Conservation (phyloP, 306 rosid genomes). For the Parietaria judaica region DNA sequence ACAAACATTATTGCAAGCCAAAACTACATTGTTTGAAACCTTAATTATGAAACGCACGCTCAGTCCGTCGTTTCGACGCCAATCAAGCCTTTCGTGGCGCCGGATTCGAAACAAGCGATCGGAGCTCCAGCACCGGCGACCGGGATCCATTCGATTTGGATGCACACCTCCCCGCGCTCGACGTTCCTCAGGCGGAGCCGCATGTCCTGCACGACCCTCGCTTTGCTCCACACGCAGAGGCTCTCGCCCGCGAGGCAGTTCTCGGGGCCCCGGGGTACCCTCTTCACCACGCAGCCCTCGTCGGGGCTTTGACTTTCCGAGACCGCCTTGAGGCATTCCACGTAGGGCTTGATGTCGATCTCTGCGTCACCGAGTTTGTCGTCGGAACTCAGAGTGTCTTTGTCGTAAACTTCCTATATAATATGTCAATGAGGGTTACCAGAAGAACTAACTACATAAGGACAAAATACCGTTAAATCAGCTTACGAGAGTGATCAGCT, state of each 20-base stretch:
- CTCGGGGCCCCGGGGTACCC: conserved; percentile 37
- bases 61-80: neutral
- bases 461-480: neutral
- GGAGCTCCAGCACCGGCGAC: conserved; percentile 25
- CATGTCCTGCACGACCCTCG: conserved; percentile 59
- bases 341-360: conserved; percentile 61
- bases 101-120: neutral
- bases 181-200: conserved; percentile 57
- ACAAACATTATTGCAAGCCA: neutral
- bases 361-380: conserved; percentile 85
- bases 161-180: conserved; percentile 55
- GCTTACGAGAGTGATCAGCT: conserved; percentile 54
- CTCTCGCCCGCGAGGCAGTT: conserved; percentile 68
- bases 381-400: conserved; percentile 54
- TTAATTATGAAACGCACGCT: neutral
- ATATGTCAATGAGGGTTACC: no score
- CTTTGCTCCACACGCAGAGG: conserved; percentile 48
- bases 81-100: neutral
- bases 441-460: no score
- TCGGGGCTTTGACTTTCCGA: conserved; percentile 42
- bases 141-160: conserved; percentile 63
- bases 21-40: neutral
- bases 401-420: conserved; percentile 57
- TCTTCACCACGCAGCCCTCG: conserved; percentile 56
- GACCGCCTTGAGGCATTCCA: conserved; percentile 37